phyloP scores from a whole-genome alignment of 371 early-diverging fungal species.

The Zychaea mexicana region DNA sequence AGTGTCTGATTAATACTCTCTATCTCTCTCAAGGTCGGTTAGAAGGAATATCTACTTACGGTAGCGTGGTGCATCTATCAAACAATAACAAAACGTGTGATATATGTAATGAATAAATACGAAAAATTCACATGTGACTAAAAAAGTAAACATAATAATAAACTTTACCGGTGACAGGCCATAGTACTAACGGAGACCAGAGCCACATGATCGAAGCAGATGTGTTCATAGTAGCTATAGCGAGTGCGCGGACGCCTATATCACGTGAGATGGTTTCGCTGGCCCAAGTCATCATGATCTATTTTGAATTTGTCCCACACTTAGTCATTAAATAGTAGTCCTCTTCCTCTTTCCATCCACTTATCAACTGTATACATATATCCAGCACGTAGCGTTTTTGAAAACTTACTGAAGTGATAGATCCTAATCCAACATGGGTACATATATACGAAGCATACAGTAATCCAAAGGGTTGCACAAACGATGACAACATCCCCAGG shows the following conservation, averaged over 20 bases:
- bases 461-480: conserved; percentile 47
- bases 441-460: conserved; percentile 42
- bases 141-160: not conserved
- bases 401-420: conserved; percentile 34
- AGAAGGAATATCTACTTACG: not conserved
- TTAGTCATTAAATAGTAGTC: not conserved
- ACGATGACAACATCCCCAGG: conserved; percentile 30
- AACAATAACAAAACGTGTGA: not conserved
- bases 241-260: conserved; percentile 40
- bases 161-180: conserved; percentile 49
- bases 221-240: conserved; percentile 51
- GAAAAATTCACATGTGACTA: not conserved
- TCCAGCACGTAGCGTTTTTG: not conserved
- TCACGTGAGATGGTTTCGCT: conserved; percentile 45
- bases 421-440: conserved; percentile 39
- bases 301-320: too few relatives aligned
- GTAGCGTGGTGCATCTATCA: conserved; percentile 2
- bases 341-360: not conserved
- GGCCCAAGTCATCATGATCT: conserved; percentile 57
- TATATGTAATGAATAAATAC: not conserved
- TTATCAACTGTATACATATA: not conserved
- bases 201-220: conserved; percentile 37
- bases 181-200: conserved; percentile 44
- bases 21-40: not conserved
- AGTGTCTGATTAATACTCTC: not conserved